phyloP scores from a whole-genome alignment of 768 basidiomycete genomes.

The Cytidiella melzeri region DNA sequence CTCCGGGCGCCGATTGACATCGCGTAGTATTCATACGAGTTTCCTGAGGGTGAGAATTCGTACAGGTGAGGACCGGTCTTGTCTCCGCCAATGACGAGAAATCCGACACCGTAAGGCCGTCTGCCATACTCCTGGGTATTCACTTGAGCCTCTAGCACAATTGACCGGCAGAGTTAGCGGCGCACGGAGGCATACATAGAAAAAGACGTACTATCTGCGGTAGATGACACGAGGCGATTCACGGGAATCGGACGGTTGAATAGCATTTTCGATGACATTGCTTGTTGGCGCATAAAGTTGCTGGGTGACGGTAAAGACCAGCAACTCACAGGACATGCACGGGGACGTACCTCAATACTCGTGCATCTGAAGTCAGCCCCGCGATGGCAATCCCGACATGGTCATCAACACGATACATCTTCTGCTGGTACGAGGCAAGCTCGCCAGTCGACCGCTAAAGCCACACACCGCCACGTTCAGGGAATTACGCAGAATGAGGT shows the following conservation, averaged over 20 bases:
- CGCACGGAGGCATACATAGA: neutral
- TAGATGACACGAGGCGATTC: conserved; percentile 85
- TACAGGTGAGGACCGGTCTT: conserved; percentile 96
- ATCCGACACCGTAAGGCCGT: conserved; percentile 96
- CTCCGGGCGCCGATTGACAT: conserved; percentile 98
- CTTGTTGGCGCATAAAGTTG: conserved; percentile 99
- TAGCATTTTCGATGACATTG: conserved; percentile 90
- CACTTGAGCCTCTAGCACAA: conserved; percentile 80
- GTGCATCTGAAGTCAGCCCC: conserved; percentile 96
- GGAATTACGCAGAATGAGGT: neutral
- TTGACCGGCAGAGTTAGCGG: no score
- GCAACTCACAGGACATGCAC: conserved; percentile 1
- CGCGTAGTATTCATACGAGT: conserved; percentile 95
- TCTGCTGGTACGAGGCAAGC: conserved; percentile 98
- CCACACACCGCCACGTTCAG: conserved; percentile 2
- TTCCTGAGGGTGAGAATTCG: conserved; percentile 97
- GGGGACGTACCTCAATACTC: conserved; percentile 77
- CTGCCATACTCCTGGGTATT: conserved; percentile 99
- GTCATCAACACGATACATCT: conserved; percentile 99
- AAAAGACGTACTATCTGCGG: conserved; percentile 81
- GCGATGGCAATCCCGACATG: conserved; percentile 99
- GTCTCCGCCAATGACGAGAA: conserved; percentile 95
- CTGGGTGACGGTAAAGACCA: conserved; percentile 34
- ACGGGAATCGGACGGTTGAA: conserved; percentile 95
- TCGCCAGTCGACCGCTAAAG: conserved; percentile 92